Evolutionary conservation across 306 rosid genomes (phyloP).

Genomic region (Trifolium fragiferum): DNA sequence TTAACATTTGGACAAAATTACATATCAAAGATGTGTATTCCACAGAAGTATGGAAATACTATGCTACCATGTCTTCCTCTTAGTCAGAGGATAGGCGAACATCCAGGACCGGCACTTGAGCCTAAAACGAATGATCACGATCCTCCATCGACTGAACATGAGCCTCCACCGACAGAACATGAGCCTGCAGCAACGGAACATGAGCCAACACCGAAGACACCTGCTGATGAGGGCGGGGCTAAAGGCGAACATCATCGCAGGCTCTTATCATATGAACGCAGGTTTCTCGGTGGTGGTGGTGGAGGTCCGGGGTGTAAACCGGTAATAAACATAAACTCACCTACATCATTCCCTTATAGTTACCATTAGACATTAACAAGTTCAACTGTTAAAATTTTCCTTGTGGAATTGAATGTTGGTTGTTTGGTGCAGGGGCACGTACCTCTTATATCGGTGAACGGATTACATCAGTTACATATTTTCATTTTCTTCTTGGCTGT

Average conservation of each 20-base stretch:
- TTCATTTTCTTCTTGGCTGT: slow-evolving; percentile 93
- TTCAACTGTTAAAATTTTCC: too few relatives aligned
- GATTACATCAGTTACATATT: slow-evolving; percentile 89
- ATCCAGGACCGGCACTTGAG: neutral
- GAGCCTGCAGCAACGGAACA: neutral
- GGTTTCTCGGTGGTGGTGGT: slow-evolving; percentile 53
- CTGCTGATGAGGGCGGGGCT: neutral
- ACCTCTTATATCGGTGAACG: slow-evolving; percentile 77
- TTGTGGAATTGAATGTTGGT: too few relatives aligned
- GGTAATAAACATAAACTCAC: too few relatives aligned
- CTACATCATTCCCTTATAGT: too few relatives aligned
- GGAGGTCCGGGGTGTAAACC: neutral
- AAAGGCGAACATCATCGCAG: slow-evolving; percentile 52
- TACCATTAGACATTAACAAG: too few relatives aligned
- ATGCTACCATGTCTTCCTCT: slow-evolving; percentile 74
- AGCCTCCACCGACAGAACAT: neutral
- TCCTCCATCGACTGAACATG: neutral
- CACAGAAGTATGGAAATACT: slow-evolving; percentile 47
- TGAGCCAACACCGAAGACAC: neutral
- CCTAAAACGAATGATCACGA: neutral
- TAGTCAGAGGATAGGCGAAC: neutral
- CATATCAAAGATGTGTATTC: slow-evolving; percentile 68
- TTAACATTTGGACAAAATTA: slow-evolving; percentile 84
- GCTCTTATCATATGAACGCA: slow-evolving; percentile 70
- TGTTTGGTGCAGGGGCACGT: slow-evolving; percentile 56